Percentiles rank a stretch among this genome's conserved stretches.
phyloP scores from a whole-genome alignment of 2,329 filamentous ascomycete genomes.

The Akanthomyces muscarius region DNA sequence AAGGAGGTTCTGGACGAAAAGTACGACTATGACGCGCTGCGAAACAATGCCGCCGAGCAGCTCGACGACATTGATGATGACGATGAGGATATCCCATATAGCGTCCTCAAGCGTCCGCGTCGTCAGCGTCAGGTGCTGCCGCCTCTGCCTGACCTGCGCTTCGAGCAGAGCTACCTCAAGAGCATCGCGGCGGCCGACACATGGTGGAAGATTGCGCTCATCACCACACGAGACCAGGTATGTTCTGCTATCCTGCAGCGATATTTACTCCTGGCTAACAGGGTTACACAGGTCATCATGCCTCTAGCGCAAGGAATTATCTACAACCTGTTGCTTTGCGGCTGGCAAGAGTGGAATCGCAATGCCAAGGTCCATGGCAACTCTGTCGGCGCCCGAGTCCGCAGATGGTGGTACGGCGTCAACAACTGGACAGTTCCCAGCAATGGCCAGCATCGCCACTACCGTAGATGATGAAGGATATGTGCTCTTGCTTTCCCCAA shows the following conservation, averaged over 20 bases:
- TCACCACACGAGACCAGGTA: conserved; percentile 88
- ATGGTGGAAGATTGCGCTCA: conserved; percentile 74
- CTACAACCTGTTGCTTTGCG: conserved; percentile 81
- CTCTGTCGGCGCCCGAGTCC: conserved; percentile 68
- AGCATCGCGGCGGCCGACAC: conserved; percentile 77
- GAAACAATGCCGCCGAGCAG: background rate
- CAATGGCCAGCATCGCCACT: conserved; percentile 16
- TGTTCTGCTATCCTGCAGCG: conserved; percentile 17
- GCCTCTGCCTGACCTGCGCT: conserved; percentile 81
- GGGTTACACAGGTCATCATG: conserved; percentile 65
- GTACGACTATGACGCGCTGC: conserved; percentile 3
- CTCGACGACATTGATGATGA: conserved; percentile 38
- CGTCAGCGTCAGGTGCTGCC: conserved; percentile 47
- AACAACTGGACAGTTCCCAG: conserved; percentile 78
- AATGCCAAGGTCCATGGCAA: conserved; percentile 72
- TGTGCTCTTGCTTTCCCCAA: background rate
- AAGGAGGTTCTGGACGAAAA: conserved; percentile 30
- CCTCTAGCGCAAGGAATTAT: conserved; percentile 81
- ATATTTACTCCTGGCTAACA: background rate
- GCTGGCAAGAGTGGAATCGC: conserved; percentile 88
- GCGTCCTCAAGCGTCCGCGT: conserved; percentile 54
- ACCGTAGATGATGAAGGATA: conserved; percentile 10
- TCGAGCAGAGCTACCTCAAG: conserved; percentile 96
- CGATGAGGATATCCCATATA: conserved; percentile 66
- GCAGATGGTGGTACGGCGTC: conserved; percentile 92